These are phyloP conservation scores for Agapanthus africanus DNA, from an alignment of 106 monocot species.

Conservation along the genomic window DNA sequence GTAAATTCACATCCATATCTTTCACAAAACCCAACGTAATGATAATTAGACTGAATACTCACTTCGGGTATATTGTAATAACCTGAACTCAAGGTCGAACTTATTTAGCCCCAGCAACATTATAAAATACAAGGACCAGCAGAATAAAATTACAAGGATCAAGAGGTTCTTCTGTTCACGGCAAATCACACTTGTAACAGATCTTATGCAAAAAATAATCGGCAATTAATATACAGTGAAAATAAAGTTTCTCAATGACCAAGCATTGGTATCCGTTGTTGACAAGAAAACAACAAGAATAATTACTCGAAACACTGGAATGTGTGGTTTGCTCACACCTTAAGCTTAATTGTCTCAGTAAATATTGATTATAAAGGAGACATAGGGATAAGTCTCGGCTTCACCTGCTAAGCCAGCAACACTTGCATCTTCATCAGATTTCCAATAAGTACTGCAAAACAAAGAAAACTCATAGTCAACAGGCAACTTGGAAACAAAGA, in stretches of 20 bases:
- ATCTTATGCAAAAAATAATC: constrained; percentile 8
- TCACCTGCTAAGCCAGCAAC: constrained; percentile 68
- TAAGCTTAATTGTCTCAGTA: constrained; percentile 18
- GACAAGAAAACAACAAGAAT: no score
- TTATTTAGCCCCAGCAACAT: background rate
- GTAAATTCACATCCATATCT: no score
- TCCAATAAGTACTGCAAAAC: constrained; percentile 67
- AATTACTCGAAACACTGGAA: constrained; percentile 7
- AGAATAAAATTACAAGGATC: no score
- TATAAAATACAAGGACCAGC: constrained; percentile 1
- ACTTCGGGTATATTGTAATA: background rate
- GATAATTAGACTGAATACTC: no score
- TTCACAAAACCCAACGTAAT: no score
- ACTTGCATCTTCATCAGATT: constrained; percentile 71
- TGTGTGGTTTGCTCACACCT: background rate
- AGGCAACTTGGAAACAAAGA: background rate
- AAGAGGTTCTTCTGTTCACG: background rate
- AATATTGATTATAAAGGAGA: constrained; percentile 87
- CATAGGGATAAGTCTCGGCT: constrained; percentile 75
- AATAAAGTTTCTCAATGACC: constrained; percentile 9
- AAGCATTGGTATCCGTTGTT: background rate
- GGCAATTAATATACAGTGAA: constrained; percentile 16
- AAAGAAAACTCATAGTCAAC: background rate
- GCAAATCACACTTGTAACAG: background rate
- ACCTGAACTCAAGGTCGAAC: background rate